Conservation (phyloP, 1,139 yeast genomes). For the Tardiomyces depauwii region DNA sequence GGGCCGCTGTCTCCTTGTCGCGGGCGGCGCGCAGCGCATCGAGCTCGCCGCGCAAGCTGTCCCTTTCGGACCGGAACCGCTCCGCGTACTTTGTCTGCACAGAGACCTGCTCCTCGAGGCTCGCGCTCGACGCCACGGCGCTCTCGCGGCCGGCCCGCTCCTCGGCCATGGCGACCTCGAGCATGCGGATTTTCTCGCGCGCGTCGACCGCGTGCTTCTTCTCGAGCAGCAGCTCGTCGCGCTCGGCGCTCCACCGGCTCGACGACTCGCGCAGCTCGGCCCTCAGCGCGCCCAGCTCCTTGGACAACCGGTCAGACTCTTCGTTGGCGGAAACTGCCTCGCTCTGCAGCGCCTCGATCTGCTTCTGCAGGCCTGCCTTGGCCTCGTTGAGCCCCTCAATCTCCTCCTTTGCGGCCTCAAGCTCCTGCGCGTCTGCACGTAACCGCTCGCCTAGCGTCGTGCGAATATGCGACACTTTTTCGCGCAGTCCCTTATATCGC, state of each 20-base stretch:
- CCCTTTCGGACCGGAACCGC: constrained; percentile 14
- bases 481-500: constrained; percentile 65
- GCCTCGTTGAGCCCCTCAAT: constrained; percentile 23
- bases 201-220: constrained; percentile 14
- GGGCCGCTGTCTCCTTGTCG: constrained; percentile 10
- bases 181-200: constrained; percentile 32
- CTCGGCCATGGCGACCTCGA: constrained; percentile 25
- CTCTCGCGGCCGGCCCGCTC: constrained; percentile 22
- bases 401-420: constrained; percentile 21
- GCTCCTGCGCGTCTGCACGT: constrained; percentile 33
- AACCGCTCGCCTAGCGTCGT: constrained; percentile 63
- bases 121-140: constrained; percentile 3
- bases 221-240: constrained; percentile 21
- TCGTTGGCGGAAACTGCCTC: constrained; percentile 47
- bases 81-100: constrained; percentile 19
- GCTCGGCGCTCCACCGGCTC: constrained; percentile 35
- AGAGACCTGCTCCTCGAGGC: constrained; percentile 26
- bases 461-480: constrained; percentile 72
- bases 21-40: constrained; percentile 12
- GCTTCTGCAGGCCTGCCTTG: constrained; percentile 24
- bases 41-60: constrained; percentile 10
- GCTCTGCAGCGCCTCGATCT: constrained; percentile 33
- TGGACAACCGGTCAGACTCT: constrained; percentile 56
- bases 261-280: constrained; percentile 36
- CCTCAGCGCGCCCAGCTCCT: constrained; percentile 37